phyloP scores from a whole-genome alignment of 148 eudicot genomes.

The Camellia sinensis region DNA sequence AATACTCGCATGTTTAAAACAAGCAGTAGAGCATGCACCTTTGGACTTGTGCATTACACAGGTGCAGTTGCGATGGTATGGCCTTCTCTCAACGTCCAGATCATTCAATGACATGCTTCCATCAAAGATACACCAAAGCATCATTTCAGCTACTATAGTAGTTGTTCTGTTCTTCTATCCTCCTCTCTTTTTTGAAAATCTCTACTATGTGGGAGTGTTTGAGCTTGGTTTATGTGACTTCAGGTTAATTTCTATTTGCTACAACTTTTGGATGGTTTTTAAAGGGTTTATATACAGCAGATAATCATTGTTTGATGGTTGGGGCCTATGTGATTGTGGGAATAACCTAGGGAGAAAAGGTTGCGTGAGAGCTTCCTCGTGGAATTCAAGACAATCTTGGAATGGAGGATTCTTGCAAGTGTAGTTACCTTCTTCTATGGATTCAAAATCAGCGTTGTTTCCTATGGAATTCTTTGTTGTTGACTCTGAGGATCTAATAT shows the following conservation, averaged over 20 bases:
- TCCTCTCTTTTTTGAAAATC: background rate
- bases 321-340: background rate
- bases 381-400: background rate
- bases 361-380: background rate
- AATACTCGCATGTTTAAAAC: background rate
- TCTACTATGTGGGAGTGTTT: background rate
- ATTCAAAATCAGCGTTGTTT: background rate
- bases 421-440: background rate
- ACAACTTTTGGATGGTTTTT: too few relatives aligned
- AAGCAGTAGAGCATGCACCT: background rate
- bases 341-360: background rate
- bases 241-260: background rate
- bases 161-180: background rate
- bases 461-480: background rate
- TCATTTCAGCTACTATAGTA: conserved; percentile 23
- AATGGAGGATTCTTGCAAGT: background rate
- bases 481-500: background rate
- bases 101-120: conserved; percentile 26
- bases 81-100: conserved; percentile 21
- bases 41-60: conserved; percentile 27
- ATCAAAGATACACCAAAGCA: conserved; percentile 23
- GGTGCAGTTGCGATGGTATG: conserved; percentile 32
- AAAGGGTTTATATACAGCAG: conserved; percentile 1
- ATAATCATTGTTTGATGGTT: background rate
- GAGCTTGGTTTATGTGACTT: background rate